phyloP scores from a whole-genome alignment of 352 stramenopile genomes.

The Phytophthora multivora region DNA sequence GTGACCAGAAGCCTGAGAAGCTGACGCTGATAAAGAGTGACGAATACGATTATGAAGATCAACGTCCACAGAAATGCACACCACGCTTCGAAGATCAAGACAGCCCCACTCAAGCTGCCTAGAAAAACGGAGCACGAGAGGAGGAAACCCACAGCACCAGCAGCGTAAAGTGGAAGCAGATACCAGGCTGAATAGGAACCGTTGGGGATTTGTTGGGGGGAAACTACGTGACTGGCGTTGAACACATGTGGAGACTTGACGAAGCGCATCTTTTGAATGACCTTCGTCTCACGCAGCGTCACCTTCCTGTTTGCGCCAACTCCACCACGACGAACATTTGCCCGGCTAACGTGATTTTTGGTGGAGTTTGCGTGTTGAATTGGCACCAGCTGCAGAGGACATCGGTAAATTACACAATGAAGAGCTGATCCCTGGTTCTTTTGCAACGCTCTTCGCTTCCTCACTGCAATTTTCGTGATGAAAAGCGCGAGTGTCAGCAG shows the following conservation, averaged over 20 bases:
- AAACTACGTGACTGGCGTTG: conserved; percentile 2
- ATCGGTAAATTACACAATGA: conserved; percentile 31
- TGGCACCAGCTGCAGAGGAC: conserved; percentile 11
- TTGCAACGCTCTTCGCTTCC: conserved; percentile 16
- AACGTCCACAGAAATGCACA: conserved; percentile 8
- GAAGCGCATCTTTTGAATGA: conserved; percentile 25
- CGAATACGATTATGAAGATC: conserved; percentile 19
- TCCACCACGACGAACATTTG: too few relatives aligned
- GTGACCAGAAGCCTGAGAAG: conserved; percentile 31
- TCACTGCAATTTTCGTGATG: conserved; percentile 27
- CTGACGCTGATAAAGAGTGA: conserved; percentile 29
- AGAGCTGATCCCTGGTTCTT: conserved; percentile 1
- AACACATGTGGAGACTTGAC: conserved; percentile 13
- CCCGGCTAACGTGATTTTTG: not conserved
- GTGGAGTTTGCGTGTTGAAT: conserved; percentile 3
- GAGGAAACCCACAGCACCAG: conserved; percentile 7
- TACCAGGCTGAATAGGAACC: not conserved
- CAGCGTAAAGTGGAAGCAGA: conserved; percentile 3
- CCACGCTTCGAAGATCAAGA: not conserved
- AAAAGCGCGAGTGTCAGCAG: conserved; percentile 30
- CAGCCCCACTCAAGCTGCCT: not conserved
- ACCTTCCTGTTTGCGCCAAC: too few relatives aligned
- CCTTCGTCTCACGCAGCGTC: conserved; percentile 6
- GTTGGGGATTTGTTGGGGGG: too few relatives aligned
- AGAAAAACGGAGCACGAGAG: conserved; percentile 11